Conservation (phyloP, 1,284 basidiomycete genomes). For the Boletus mariae region DNA sequence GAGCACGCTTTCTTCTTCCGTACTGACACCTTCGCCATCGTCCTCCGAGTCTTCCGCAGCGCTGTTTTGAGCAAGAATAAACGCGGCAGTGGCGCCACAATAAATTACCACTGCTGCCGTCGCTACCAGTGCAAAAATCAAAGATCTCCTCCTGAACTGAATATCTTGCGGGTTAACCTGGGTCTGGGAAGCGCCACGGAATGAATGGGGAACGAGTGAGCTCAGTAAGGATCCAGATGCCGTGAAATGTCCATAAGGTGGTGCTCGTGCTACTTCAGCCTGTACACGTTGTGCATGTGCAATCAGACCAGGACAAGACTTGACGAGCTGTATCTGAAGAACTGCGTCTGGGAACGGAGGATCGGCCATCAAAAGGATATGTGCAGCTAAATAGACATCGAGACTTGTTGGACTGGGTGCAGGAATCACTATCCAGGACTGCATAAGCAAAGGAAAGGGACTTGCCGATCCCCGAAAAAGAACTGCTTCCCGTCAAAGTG, state of each 20-base stretch:
- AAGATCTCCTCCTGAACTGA: constrained; percentile 34
- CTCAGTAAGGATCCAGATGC: constrained; percentile 20
- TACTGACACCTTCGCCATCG: not conserved
- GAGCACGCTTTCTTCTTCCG: constrained; percentile 12
- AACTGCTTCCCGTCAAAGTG: constrained; percentile 51
- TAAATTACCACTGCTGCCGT: constrained; percentile 11
- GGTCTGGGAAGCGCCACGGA: not conserved
- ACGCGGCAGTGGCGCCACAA: not conserved
- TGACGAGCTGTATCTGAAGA: constrained; percentile 49
- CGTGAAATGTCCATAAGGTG: constrained; percentile 15
- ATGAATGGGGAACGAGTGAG: constrained; percentile 19
- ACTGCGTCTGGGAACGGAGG: constrained; percentile 61
- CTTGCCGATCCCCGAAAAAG: constrained; percentile 48
- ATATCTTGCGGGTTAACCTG: constrained; percentile 31
- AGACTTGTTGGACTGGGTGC: constrained; percentile 51
- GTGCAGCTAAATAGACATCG: constrained; percentile 64
- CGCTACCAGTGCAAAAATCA: constrained; percentile 35
- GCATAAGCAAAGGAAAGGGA: not conserved
- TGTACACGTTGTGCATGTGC: constrained; percentile 54
- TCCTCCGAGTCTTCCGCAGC: not conserved
- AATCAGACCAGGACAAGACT: constrained; percentile 53
- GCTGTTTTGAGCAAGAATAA: not conserved
- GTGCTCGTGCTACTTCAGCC: constrained; percentile 26
- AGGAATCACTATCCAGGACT: not conserved
- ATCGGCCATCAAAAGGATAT: constrained; percentile 56